These are phyloP conservation scores for Eudorina sp. DNA, from an alignment of 139 green algal species.

Conservation along the genomic window DNA sequence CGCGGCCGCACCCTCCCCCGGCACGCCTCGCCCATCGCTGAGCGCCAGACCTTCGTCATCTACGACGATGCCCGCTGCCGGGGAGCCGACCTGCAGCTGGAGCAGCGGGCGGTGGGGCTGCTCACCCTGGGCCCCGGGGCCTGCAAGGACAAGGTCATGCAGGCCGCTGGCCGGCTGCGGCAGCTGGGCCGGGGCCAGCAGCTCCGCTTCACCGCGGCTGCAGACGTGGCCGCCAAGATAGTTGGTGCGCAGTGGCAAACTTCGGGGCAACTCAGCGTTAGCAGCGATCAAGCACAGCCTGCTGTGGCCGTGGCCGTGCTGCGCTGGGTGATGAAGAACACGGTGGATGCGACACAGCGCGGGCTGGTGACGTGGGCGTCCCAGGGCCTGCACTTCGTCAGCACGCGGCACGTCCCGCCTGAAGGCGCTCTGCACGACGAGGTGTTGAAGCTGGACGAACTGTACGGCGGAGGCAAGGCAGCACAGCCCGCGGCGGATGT, in stretches of 20 bases:
- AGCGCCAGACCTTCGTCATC: constrained; percentile 61
- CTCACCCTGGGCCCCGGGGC: constrained; percentile 70
- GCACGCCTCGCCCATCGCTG: constrained; percentile 51
- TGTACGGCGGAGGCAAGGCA: constrained; percentile 40
- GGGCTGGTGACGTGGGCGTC: constrained; percentile 48
- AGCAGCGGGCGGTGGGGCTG: constrained; percentile 62
- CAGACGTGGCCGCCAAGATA: constrained; percentile 39
- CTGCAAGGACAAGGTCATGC: constrained; percentile 79
- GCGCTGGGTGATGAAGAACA: constrained; percentile 70
- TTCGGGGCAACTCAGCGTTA: too few species aligned
- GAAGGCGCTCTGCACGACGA: constrained; percentile 58
- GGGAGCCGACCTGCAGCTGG: constrained; percentile 64
- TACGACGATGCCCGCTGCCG: constrained; percentile 74
- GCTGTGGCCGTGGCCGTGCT: constrained; percentile 53
- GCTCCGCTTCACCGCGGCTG: constrained; percentile 46
- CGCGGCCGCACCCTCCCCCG: constrained; percentile 32
- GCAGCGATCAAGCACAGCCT: too few species aligned
- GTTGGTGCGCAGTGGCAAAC: too few species aligned
- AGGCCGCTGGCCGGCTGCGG: constrained; percentile 57
- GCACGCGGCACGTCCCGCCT: constrained; percentile 25
- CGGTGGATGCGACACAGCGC: constrained; percentile 53
- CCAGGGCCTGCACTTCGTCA: constrained; percentile 65
- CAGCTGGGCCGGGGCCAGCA: constrained; percentile 63
- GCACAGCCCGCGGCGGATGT: neutral
- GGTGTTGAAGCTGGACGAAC: constrained; percentile 43